phyloP scores from a whole-genome alignment of 805 yeast species.

The Sugiyamaella marilandica region DNA sequence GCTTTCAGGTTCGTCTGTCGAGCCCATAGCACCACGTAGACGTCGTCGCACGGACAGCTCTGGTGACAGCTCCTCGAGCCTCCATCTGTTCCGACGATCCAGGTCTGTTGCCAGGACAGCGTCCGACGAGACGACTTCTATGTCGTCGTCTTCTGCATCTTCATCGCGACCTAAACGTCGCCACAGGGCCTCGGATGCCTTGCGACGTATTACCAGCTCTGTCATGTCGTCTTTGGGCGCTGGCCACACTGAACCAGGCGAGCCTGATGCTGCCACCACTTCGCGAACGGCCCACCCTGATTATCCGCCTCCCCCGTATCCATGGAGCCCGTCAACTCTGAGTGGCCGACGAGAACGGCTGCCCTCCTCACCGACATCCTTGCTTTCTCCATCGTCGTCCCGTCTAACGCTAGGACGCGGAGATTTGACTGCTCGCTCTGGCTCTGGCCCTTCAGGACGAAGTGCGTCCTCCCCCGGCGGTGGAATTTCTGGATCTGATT shows the following conservation, averaged over 20 bases:
- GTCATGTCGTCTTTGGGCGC: conserved; percentile 2
- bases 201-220: conserved; percentile 6
- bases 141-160: not conserved
- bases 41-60: conserved; percentile 4
- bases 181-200: conserved; percentile 6
- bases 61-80: not conserved
- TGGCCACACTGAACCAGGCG: not conserved
- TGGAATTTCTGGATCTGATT: not conserved
- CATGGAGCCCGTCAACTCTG: not conserved
- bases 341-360: too few species aligned
- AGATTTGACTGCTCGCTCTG: too few species aligned
- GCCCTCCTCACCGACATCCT: too few species aligned
- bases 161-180: conserved; percentile 11
- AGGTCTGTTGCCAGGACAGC: not conserved
- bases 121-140: not conserved
- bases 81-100: not conserved
- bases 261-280: not conserved
- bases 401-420: too few species aligned
- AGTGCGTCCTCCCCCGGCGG: too few species aligned
- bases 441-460: too few species aligned
- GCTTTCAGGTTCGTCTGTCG: not conserved
- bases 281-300: not conserved
- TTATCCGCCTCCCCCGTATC: not conserved
- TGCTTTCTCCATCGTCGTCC: too few species aligned
- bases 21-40: not conserved